Percentiles rank a stretch among this genome's conserved stretches.
Evolutionary conservation across 2,329 filamentous ascomycete species (phyloP).

Genomic region (Pseudopyrenochaeta lycopersici): DNA sequence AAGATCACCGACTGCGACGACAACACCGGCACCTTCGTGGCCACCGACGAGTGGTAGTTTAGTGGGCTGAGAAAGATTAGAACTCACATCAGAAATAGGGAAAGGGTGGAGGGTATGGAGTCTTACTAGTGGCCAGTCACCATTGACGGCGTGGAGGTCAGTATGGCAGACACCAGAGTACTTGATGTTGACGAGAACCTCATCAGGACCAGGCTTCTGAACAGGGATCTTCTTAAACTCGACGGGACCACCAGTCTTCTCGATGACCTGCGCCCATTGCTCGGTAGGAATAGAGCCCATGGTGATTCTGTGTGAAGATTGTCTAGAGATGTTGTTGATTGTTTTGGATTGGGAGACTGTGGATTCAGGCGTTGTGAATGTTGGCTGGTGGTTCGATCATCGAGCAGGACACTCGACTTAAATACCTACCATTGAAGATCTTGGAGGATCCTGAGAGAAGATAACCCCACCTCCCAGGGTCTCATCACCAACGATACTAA

Average conservation of each 20-base stretch:
- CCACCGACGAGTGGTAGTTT: constrained; percentile 89
- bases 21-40: constrained; percentile 79
- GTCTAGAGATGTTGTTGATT: constrained; percentile 4
- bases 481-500: neutral
- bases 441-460: constrained; percentile 11
- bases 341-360: no score
- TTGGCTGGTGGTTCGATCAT: constrained; percentile 14
- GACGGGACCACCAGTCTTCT: constrained; percentile 76
- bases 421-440: constrained; percentile 20
- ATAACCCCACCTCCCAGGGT: constrained; percentile 18
- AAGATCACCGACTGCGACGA: constrained; percentile 80
- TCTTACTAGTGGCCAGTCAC: constrained; percentile 82
- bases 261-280: constrained; percentile 92
- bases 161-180: constrained; percentile 93
- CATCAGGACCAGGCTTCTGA: constrained; percentile 80
- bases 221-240: constrained; percentile 85
- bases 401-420: constrained; percentile 19
- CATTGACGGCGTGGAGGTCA: constrained; percentile 81
- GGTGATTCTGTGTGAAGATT: constrained; percentile 17
- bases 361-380: constrained; percentile 12
- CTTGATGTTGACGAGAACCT: constrained; percentile 91
- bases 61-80: constrained; percentile 54
- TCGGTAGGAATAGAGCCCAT: constrained; percentile 74
- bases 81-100: neutral
- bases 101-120: neutral